Base-by-base conservation (phyloP, 495 filamentous ascomycete species). In the Podospora conica region DNA sequence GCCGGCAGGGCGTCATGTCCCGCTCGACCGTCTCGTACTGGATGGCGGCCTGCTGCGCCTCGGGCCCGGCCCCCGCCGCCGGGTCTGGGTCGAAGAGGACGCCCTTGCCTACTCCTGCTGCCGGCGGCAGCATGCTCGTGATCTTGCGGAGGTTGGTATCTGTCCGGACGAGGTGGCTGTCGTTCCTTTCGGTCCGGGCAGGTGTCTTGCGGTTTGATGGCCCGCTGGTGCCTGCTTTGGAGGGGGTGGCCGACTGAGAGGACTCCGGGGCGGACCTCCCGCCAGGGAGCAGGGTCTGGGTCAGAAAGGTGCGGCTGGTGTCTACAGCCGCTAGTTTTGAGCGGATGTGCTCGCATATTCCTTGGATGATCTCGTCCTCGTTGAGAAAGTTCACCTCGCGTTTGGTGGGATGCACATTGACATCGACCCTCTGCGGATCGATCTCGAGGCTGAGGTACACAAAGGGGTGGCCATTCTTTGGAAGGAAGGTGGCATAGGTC, bases 371-470 rank as follows among this genome's bases (percentile, higher is more conserved):
- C 69, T 98, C 95, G 69, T 98, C 96, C 74, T 99, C 96, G 68
- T 98, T 96, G 4, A 99, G 83, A 74, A 99, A 98, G 73, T 98
- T 96, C 28, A 99, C 96, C 75, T 99, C 96, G 60, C 94, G 85
- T 74, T 99, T 99, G 3, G 96, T 98, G 5, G 96, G 96, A 74
- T 99, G 96, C 0, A 99, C 88, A 71, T 99, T 99, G 71, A 99
- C 96, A 76, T 99, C 96, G 3, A 99, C 92, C 15, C 93, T 86
- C 53, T 90, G 86, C 9, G 96, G 95, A 66, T 98, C 93, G 67
- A 99, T 94, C 64, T 97, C 91, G 1, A 99, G 81, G 70, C 90
- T 95, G 28, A 99, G 83, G 72, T 98, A 99, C 56, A 92, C 80
- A 75, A 97, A 98, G 1, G 96, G 96, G 73, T 97, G 95, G 10